A percentile compares a stretch with the other conserved stretches of the same genome.
phyloP scores from a whole-genome alignment of 129 eudicot species.

The Saposhnikovia divaricata region DNA sequence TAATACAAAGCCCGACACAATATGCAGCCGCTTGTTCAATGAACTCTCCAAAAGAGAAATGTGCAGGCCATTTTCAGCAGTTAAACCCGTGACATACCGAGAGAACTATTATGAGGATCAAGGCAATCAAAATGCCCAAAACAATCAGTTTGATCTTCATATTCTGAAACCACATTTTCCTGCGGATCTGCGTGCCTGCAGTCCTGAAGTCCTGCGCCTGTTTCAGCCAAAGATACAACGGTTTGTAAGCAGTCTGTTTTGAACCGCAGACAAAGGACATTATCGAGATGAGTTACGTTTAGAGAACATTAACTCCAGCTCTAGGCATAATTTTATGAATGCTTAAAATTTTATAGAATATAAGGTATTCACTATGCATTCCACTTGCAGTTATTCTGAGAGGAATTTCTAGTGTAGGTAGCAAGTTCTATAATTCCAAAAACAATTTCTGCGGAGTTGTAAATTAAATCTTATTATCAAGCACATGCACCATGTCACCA shows the following conservation, averaged over 20 bases:
- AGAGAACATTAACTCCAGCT: background rate
- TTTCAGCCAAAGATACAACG: background rate
- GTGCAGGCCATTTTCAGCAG: conserved; percentile 10
- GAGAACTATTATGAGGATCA: conserved; percentile 42
- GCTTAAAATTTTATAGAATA: background rate
- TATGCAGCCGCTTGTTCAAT: background rate
- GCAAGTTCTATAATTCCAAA: background rate
- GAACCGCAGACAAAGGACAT: background rate
- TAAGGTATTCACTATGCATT: background rate
- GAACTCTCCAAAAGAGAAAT: background rate
- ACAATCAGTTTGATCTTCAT: conserved; percentile 49
- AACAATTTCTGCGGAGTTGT: background rate
- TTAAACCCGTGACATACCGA: conserved; percentile 30
- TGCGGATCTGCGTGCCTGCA: conserved; percentile 33
- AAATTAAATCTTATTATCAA: background rate
- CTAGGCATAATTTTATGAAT: background rate
- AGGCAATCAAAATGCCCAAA: conserved; percentile 30
- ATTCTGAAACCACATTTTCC: conserved; percentile 53
- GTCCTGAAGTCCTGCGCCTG: conserved; percentile 45
- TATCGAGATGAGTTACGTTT: background rate
- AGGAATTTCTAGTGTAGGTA: background rate
- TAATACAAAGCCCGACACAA: background rate
- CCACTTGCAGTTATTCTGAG: background rate
- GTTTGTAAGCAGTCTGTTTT: background rate
- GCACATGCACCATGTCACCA: background rate